A percentile compares a stretch with the other conserved stretches of the same genome.
Evolutionary conservation across 1,284 basidiomycete species (phyloP).

Genomic region (Flammula alnicola): DNA sequence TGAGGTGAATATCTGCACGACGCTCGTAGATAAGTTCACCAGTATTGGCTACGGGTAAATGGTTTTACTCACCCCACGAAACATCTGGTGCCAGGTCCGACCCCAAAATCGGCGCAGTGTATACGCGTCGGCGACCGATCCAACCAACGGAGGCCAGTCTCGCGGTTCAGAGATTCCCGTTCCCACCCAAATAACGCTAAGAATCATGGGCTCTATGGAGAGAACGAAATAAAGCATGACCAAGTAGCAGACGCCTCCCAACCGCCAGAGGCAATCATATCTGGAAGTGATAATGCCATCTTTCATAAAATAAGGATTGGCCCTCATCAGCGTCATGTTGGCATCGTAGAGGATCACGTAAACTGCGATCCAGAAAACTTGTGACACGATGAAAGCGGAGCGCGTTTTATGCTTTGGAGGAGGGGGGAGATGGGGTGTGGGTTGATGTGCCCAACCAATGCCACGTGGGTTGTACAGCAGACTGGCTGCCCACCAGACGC

Average conservation of each 20-base stretch:
- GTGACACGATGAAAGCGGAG: constrained; percentile 12
- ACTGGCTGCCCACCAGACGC: too few species aligned
- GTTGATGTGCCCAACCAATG: background rate
- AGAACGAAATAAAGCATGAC: too few species aligned
- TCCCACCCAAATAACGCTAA: too few species aligned
- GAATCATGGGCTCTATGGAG: too few species aligned
- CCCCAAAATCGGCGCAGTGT: too few species aligned
- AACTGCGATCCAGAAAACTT: constrained; percentile 27
- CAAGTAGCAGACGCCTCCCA: too few species aligned
- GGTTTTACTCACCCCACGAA: too few species aligned
- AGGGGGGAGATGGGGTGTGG: background rate
- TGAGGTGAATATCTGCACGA: constrained; percentile 8
- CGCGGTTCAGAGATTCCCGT: too few species aligned
- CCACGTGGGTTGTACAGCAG: background rate
- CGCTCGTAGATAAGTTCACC: too few species aligned
- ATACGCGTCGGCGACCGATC: too few species aligned
- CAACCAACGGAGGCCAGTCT: too few species aligned
- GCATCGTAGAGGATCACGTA: constrained; percentile 8
- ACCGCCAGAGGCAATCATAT: constrained; percentile 6
- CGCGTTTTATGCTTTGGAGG: background rate
- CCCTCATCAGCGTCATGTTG: background rate
- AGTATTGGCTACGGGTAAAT: background rate
- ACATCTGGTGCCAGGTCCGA: too few species aligned
- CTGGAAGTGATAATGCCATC: constrained; percentile 9
- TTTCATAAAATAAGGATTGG: constrained; percentile 1